phyloP scores from a whole-genome alignment of 441 rosid species.

The Gossypium schwendimanii region DNA sequence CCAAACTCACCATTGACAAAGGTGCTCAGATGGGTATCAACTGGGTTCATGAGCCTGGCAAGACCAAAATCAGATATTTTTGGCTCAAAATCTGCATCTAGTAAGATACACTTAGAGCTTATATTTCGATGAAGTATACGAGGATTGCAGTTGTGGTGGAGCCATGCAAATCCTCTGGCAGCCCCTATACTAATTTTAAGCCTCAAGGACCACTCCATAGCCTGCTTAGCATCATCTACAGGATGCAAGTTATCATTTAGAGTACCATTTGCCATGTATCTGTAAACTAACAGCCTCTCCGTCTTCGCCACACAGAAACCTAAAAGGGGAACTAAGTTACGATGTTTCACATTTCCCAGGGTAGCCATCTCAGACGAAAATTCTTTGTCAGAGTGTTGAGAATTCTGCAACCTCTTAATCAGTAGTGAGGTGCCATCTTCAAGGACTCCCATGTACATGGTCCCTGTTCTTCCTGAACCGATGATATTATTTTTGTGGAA shows the following conservation, averaged over 20 bases:
- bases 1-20: conserved; percentile 92
- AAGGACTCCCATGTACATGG: conserved; percentile 64
- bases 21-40: conserved; percentile 78
- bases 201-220: conserved; percentile 72
- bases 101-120: conserved; percentile 72
- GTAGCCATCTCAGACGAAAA: conserved; percentile 69
- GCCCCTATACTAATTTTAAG: conserved; percentile 70
- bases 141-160: conserved; percentile 84
- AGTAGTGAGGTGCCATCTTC: conserved; percentile 59
- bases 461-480: conserved; percentile 74
- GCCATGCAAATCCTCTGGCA: conserved; percentile 86
- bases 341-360: conserved; percentile 60
- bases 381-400: conserved; percentile 69
- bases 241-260: conserved; percentile 53
- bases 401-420: conserved; percentile 80
- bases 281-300: conserved; percentile 74
- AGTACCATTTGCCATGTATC: conserved; percentile 65
- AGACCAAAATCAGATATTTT: conserved; percentile 86
- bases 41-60: conserved; percentile 89
- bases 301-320: conserved; percentile 63
- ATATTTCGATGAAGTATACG: conserved; percentile 81
- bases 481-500: conserved; percentile 69
- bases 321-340: conserved; percentile 72
- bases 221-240: conserved; percentile 31
- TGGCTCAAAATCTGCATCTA: conserved; percentile 75